Conservation (phyloP, 1,284 basidiomycete genomes). For the Cryptococcus sp. region DNA sequence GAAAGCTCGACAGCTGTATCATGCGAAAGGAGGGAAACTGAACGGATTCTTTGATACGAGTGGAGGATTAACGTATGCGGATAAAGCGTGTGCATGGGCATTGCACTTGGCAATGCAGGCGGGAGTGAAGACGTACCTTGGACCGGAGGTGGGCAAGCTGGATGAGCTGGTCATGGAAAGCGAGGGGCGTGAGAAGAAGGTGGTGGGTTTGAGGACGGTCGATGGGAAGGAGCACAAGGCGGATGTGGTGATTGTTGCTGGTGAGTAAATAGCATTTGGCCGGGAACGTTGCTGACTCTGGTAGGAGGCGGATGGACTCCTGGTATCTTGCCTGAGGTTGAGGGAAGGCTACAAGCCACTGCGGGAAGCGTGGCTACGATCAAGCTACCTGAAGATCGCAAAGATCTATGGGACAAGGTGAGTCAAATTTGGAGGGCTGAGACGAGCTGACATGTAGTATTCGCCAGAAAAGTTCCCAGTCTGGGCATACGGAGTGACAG, state of each 20-base stretch:
- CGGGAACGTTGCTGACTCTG: background rate
- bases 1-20: background rate
- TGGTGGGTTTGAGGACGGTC: slow-evolving; percentile 16
- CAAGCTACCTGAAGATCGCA: slow-evolving; percentile 15
- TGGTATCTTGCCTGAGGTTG: slow-evolving; percentile 15
- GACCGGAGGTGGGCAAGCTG: slow-evolving; percentile 9
- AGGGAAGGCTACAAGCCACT: slow-evolving; percentile 18
- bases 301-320: slow-evolving; percentile 28
- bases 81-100: slow-evolving; percentile 16
- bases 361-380: slow-evolving; percentile 21
- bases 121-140: slow-evolving; percentile 20
- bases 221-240: slow-evolving; percentile 21
- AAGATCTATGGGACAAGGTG: slow-evolving; percentile 21
- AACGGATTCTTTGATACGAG: background rate
- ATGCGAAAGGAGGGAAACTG: background rate
- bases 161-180: slow-evolving; percentile 8
- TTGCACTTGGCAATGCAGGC: slow-evolving; percentile 13
- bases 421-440: too few relatives aligned
- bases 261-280: slow-evolving; percentile 7
- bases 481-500: slow-evolving; percentile 10
- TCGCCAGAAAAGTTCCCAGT: slow-evolving; percentile 22
- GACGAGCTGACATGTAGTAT: slow-evolving; percentile 3
- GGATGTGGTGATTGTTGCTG: slow-evolving; percentile 22
- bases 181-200: slow-evolving; percentile 6
- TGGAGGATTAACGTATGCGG: background rate